Evolutionary conservation across 805 yeast genomes (phyloP), one percentile per base, ranked within the genome.

Genomic region (Lipomyces yamadae): DNA sequence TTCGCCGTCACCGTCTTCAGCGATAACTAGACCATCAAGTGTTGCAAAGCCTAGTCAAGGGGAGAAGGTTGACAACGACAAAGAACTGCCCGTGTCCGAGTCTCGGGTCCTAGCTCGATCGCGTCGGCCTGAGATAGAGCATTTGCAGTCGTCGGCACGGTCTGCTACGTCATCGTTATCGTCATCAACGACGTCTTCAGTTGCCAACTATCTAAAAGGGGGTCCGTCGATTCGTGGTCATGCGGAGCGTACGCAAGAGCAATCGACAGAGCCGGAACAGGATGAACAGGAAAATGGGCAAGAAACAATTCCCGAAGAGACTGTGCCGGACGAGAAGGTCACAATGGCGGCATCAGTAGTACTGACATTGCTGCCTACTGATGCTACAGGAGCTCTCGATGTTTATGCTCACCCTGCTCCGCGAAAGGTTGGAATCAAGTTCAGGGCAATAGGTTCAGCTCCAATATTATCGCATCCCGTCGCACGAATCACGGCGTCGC

Each of bases 371-470:
- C 72, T 76, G 6, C 79, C 79, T 1, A 63, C 65, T 53, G 78
- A 76, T 54, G 72, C 78, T 3, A 67, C 77, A 3, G 71, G 63
- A 11, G 70, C 73, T 11, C 70, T 76, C 18, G 74, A 72, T 8
- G 56, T 65, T 53, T 76, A 76, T 64, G 58, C 75, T 8, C 70
- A 64, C 18, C 68, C 72, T n/a, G 59, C 70, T n/a, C 34, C 67
- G 7, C 69, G 63, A 30, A 75, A 75, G 50, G 78, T 83, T 13
- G 77, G 82, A 1, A 77, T 86, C 18, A 78, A 87, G 56, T 82
- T 86, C 66, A 80, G 81, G 64, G 83, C 88, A 3, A 82, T 86
- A 52, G 89, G 89, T 0, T 82, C 87, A 0, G 82, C 88, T 0
- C 82, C 83, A 0, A 76, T 79, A 1, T 77, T 86, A 29, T 75